These are phyloP conservation scores for Elaphomyces granulatus DNA, from an alignment of 495 filamentous ascomycete genomes.

Conservation along the genomic window DNA sequence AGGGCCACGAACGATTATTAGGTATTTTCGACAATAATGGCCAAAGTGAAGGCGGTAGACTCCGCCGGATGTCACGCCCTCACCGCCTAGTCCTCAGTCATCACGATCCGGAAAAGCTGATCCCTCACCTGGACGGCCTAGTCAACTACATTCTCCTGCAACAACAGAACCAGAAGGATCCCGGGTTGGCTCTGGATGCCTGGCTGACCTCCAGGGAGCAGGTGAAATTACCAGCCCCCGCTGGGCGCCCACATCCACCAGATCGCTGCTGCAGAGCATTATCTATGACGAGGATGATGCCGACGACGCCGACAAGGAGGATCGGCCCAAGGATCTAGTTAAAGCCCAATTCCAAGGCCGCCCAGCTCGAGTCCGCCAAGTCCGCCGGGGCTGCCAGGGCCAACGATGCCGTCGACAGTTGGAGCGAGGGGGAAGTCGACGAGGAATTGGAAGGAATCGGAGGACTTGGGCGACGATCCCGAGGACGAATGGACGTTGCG, in stretches of 20 bases:
- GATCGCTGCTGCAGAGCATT: conserved; percentile 86
- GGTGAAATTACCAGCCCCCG: conserved; percentile 50
- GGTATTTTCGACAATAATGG: no score
- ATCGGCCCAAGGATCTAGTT: conserved; percentile 81
- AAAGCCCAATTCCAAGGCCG: conserved; percentile 63
- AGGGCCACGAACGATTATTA: no score
- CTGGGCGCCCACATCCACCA: conserved; percentile 65
- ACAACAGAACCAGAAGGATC: conserved; percentile 69
- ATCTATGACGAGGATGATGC: conserved; percentile 92
- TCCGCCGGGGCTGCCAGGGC: conserved; percentile 33
- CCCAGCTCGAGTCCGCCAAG: conserved; percentile 29
- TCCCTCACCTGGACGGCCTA: conserved; percentile 74
- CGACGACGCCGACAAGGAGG: conserved; percentile 86
- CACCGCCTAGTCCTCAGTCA: no score
- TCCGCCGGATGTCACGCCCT: no score
- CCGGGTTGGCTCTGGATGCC: conserved; percentile 83
- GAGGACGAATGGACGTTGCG: conserved; percentile 92
- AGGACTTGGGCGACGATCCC: conserved; percentile 67
- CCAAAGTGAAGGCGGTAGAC: no score
- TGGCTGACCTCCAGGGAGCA: conserved; percentile 92
- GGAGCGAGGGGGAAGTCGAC: conserved; percentile 55
- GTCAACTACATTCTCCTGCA: conserved; percentile 88
- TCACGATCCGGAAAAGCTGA: conserved; percentile 81
- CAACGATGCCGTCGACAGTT: no score
- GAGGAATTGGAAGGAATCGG: conserved; percentile 90